Conservation (phyloP, 352 stramenopile species). For the Globisporangium parvum region DNA sequence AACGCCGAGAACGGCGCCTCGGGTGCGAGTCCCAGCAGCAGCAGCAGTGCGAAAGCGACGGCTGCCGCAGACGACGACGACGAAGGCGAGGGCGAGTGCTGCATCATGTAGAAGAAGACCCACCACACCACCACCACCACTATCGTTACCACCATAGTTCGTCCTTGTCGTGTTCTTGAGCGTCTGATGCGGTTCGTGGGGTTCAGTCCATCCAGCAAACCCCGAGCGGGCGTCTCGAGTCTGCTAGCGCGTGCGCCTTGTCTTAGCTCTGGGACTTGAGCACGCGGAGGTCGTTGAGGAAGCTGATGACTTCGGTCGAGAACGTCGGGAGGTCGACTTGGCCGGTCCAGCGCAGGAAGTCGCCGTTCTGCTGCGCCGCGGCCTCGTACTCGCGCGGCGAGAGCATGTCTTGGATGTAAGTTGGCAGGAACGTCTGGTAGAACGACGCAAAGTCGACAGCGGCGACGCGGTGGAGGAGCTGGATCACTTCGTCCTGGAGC, state of each 20-base stretch:
- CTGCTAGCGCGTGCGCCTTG: too few relatives aligned
- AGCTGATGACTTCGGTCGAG: constrained; percentile 56
- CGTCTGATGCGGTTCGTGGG: too few relatives aligned
- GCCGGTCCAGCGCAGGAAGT: constrained; percentile 68
- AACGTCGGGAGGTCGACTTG: constrained; percentile 76
- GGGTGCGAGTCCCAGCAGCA: constrained; percentile 1
- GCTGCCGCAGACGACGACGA: constrained; percentile 45
- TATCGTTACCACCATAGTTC: too few relatives aligned
- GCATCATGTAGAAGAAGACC: constrained; percentile 61
- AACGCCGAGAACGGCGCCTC: constrained; percentile 6
- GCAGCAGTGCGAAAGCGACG: constrained; percentile 18
- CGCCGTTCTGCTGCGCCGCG: constrained; percentile 39
- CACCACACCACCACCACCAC: too few relatives aligned
- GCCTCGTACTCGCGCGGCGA: constrained; percentile 42
- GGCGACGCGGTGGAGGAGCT: constrained; percentile 61
- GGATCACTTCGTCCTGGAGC: constrained; percentile 69
- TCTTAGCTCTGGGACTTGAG: constrained; percentile 56
- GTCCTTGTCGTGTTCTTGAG: too few relatives aligned
- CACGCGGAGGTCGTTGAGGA: constrained; percentile 74
- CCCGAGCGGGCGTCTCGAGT: too few relatives aligned
- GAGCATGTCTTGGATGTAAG: constrained; percentile 63
- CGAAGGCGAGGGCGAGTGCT: constrained; percentile 72
- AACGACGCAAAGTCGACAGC: constrained; percentile 73
- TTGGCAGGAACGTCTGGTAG: constrained; percentile 58
- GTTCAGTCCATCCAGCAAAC: too few relatives aligned